These are phyloP conservation scores for Neonectria ditissima DNA, from an alignment of 2,329 filamentous ascomycete genomes.

Conservation along the genomic window DNA sequence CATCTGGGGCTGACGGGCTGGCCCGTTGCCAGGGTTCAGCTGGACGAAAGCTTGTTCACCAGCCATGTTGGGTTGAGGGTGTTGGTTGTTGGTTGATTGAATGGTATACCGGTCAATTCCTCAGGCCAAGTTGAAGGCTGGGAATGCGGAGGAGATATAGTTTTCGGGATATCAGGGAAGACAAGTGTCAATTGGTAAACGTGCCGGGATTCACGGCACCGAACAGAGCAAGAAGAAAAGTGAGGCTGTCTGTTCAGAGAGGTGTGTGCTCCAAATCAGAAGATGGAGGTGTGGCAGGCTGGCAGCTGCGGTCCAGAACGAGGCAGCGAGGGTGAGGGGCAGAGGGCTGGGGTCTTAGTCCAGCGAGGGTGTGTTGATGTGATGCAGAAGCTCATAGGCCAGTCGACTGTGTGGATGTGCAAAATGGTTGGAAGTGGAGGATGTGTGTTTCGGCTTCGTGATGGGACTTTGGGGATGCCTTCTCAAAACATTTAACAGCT, in stretches of 20 bases:
- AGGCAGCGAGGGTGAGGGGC: slow-evolving; percentile 17
- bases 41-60: not conserved
- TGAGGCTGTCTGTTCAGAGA: slow-evolving; percentile 18
- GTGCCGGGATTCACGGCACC: not conserved
- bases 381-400: not conserved
- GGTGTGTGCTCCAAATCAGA: slow-evolving; percentile 6
- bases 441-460: not conserved
- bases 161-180: not conserved
- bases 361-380: slow-evolving; percentile 16
- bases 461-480: not conserved
- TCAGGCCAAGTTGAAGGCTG: not conserved
- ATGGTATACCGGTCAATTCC: slow-evolving; percentile 2
- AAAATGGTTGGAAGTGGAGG: not conserved
- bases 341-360: not conserved
- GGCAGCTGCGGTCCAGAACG: slow-evolving; percentile 14
- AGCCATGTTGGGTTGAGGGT: slow-evolving; percentile 5
- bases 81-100: not conserved
- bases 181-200: not conserved
- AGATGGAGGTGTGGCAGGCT: slow-evolving; percentile 11
- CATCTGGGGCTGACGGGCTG: not conserved
- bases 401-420: not conserved
- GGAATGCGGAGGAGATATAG: slow-evolving; percentile 17
- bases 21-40: slow-evolving; percentile 2
- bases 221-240: slow-evolving; percentile 16
- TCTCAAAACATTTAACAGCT: not conserved